Base-by-base conservation (phyloP, 768 basidiomycete genomes). In the Hygrophoropsis aurantiaca region DNA sequence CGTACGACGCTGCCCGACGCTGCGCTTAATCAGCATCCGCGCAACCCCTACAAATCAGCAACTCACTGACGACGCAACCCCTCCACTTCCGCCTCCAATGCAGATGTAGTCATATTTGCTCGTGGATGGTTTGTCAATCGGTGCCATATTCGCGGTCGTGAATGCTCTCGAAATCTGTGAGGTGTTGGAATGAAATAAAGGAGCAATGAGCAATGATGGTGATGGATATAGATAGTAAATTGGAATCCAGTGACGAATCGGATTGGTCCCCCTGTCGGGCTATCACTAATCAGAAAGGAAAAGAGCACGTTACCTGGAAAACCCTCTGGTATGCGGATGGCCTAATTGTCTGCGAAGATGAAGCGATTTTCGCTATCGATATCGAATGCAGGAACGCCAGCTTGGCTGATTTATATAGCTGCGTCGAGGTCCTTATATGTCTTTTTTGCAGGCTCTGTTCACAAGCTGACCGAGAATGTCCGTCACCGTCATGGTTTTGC, bases 1-100 rank as follows among this genome's bases (percentile, higher is more conserved):
- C 94, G 66, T 97, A 94, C 15, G 77, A 75, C 15, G 90, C 90
- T 11, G 95, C 97, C 46, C 97, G 84, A 50, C 97, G 81, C 93
- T 97, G 56, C 25, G 42, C 37, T 30, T 1, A 11, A 20, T 33
- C 11, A 45, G 23, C 11, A 27, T 42, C 73, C 52, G 21, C 73
- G 76, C 40, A 25, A 19, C 8, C 39, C 3, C 40, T 13, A 46
- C 13, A 30, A 30, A 13, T 13, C 9, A 37, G n/a, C 32, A 4
- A 70, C 87, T 60, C 60, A 91, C 92, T 51, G 91, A 87, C 46
- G 86, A 84, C 9, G 83, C 95, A 26, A 91, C 82, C 48, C 95
- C 97, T 48, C 93, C 97, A 49, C 90, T 94, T 27, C 97, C 97
- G 50, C 92, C 94, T 42, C 94, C 94, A 57, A 97, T 85, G 56